A percentile compares a stretch with the other conserved stretches of the same genome.
These are phyloP conservation scores for Fragosphaeria purpurea DNA, from an alignment of 2,329 filamentous ascomycete genomes.

Conservation along the genomic window DNA sequence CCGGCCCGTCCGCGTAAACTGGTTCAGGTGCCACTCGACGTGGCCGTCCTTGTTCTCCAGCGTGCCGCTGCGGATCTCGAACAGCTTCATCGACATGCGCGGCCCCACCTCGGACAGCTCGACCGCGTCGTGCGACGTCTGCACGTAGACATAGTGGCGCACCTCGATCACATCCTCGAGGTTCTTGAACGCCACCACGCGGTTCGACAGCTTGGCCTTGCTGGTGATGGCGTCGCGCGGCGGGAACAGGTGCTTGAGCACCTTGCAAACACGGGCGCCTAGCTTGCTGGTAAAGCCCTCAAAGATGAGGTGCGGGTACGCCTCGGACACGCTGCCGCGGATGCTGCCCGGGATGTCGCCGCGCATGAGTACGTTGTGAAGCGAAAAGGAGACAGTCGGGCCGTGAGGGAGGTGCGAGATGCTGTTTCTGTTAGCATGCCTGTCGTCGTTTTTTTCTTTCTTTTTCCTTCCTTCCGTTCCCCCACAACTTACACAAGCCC, in stretches of 20 bases:
- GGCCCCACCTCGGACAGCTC: conserved; percentile 85
- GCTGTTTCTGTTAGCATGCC: conserved; percentile 30
- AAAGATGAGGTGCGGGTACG: conserved; percentile 90
- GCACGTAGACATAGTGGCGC: conserved; percentile 69
- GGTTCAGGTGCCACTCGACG: conserved; percentile 90
- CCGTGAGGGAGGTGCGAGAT: conserved; percentile 82
- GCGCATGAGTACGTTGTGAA: conserved; percentile 84
- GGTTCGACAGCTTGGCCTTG: conserved; percentile 68
- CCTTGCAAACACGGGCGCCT: conserved; percentile 74
- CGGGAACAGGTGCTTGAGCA: conserved; percentile 89
- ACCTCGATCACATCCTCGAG: conserved; percentile 92
- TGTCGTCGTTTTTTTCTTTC: too few relatives aligned
- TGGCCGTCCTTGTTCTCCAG: conserved; percentile 92
- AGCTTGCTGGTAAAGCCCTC: conserved; percentile 80
- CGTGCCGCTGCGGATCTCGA: conserved; percentile 85
- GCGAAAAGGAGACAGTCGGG: conserved; percentile 71
- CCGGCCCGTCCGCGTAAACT: conserved; percentile 84
- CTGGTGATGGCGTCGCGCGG: conserved; percentile 67
- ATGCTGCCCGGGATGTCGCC: conserved; percentile 86
- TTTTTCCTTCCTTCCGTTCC: too few relatives aligned
- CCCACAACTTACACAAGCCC: conserved; percentile 40
- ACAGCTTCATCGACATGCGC: conserved; percentile 92
- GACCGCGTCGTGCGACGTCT: conserved; percentile 81
- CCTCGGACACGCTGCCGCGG: conserved; percentile 80
- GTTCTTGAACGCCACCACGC: conserved; percentile 90